Evolutionary conservation across 2,329 filamentous ascomycete species (phyloP).

Genomic region (Colletotrichum horii): DNA sequence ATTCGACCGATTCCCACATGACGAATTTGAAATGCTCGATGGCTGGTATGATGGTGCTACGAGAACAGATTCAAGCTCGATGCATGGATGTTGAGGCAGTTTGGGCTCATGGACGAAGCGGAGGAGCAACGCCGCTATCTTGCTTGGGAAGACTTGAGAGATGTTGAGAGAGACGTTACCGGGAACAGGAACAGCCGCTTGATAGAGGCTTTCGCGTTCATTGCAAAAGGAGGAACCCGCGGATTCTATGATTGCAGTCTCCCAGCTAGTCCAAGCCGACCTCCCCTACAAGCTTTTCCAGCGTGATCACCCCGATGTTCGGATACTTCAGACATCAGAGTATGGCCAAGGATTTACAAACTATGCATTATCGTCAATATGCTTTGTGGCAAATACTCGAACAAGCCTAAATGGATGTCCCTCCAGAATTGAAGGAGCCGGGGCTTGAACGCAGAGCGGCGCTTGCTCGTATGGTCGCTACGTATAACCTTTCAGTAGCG

Average conservation of each 20-base stretch:
- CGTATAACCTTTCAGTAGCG: no score
- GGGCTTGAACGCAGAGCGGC: no score
- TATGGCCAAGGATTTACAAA: background rate
- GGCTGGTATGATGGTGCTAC: background rate
- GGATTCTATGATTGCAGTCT: background rate
- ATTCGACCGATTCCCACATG: background rate
- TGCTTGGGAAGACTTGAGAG: background rate
- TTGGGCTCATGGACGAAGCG: background rate
- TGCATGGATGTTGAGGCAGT: background rate
- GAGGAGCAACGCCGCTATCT: background rate
- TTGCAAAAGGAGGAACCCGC: background rate
- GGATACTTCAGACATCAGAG: background rate
- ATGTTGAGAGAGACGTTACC: background rate
- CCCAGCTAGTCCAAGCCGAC: background rate
- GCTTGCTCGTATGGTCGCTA: no score
- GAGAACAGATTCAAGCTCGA: background rate
- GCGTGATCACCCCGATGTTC: background rate
- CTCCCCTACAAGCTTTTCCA: background rate
- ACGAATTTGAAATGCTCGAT: background rate
- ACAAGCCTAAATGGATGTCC: no score
- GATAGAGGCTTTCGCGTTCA: accelerated
- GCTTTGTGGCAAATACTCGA: no score
- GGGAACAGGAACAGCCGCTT: accelerated
- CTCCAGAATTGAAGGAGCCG: no score
- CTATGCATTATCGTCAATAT: no score